Evolutionary conservation across 2,329 filamentous ascomycete genomes (phyloP).

Genomic region (Epichloe hybrida): DNA sequence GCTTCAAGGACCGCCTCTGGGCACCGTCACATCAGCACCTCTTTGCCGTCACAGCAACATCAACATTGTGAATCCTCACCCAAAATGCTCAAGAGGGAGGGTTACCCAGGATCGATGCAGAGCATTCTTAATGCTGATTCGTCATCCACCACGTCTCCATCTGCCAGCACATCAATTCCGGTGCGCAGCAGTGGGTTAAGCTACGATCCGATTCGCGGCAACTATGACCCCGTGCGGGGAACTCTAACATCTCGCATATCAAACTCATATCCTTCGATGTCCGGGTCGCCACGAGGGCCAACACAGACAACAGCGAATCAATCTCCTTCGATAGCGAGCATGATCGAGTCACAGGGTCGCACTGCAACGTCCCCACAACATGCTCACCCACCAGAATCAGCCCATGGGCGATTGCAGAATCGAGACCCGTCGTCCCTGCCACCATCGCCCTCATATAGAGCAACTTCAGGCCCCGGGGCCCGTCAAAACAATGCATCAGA

Average conservation of each 20-base stretch:
- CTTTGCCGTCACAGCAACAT: conserved; percentile 12
- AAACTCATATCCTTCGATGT: conserved; percentile 31
- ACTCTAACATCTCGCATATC: conserved; percentile 43
- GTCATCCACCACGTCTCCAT: conserved; percentile 29
- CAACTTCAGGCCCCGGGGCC: conserved; percentile 20
- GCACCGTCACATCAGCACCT: conserved; percentile 9
- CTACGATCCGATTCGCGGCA: conserved; percentile 83
- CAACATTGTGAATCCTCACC: conserved; percentile 19
- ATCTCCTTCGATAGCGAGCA: conserved; percentile 81
- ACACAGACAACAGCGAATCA: conserved; percentile 19
- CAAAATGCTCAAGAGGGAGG: conserved; percentile 38
- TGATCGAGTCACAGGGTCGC: conserved; percentile 50
- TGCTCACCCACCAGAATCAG: conserved; percentile 13
- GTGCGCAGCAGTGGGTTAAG: conserved; percentile 61
- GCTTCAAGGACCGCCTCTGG: conserved; percentile 13
- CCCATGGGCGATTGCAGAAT: conserved; percentile 18
- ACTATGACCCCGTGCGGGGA: conserved; percentile 49
- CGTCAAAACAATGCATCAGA: conserved; percentile 19
- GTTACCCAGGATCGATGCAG: conserved; percentile 37
- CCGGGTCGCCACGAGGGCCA: conserved; percentile 34
- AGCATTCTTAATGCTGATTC: conserved; percentile 41
- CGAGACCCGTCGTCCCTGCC: conserved; percentile 26
- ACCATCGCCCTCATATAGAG: conserved; percentile 27
- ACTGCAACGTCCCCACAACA: conserved; percentile 16
- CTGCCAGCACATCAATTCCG: conserved; percentile 26